Percentiles rank a stretch among this genome's conserved stretches.
Evolutionary conservation across 768 basidiomycete species (phyloP).

Genomic region (Agaricus sinodeliciosus): DNA sequence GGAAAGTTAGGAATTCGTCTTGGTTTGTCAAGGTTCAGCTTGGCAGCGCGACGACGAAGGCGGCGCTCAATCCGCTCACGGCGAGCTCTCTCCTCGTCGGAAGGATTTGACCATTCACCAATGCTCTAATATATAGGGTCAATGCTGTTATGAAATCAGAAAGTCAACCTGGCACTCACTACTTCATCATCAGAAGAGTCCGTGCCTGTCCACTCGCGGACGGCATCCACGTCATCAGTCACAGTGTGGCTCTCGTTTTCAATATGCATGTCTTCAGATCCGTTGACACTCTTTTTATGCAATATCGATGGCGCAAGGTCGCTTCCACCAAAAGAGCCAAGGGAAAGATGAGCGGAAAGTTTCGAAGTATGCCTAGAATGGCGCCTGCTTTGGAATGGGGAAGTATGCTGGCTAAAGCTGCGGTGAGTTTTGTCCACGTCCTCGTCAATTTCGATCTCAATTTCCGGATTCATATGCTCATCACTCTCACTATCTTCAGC

Average conservation of each 20-base stretch:
- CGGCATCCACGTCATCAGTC: constrained; percentile 31
- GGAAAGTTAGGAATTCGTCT: constrained; percentile 77
- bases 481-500: constrained; percentile 39
- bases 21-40: constrained; percentile 45
- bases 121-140: constrained; percentile 48
- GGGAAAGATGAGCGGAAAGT: constrained; percentile 61
- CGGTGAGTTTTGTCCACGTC: constrained; percentile 21
- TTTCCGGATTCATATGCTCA: constrained; percentile 26
- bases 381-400: constrained; percentile 36
- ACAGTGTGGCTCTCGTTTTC: constrained; percentile 20
- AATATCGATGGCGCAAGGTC: constrained; percentile 11
- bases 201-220: constrained; percentile 79
- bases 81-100: constrained; percentile 81
- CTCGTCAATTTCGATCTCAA: constrained; percentile 32
- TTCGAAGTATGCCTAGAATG: constrained; percentile 69
- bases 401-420: constrained; percentile 34
- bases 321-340: constrained; percentile 51
- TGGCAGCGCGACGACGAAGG: constrained; percentile 38
- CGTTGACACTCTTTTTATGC: constrained; percentile 1
- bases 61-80: constrained; percentile 60
- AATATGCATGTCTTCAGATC: constrained; percentile 19
- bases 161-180: constrained; percentile 32
- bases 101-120: constrained; percentile 88
- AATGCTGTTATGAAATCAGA: constrained; percentile 6
- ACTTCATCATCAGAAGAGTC: constrained; percentile 69